Percentiles rank a stretch among this genome's conserved stretches.
These are phyloP conservation scores for Coelastrella sp. DNA, from an alignment of 139 green algal genomes.

Conservation along the genomic window DNA sequence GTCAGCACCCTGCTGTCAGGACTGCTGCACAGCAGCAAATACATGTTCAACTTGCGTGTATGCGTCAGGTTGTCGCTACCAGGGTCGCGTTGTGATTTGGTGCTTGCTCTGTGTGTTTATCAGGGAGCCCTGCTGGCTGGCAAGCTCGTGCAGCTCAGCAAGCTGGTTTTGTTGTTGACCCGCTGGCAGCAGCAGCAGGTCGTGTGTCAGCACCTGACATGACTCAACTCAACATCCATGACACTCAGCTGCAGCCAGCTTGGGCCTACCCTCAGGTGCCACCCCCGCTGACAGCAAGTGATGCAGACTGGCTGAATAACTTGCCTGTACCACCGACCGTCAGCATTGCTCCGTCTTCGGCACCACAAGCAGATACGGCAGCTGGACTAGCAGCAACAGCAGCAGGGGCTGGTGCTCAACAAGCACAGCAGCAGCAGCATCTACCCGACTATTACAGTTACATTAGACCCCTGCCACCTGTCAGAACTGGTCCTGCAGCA, in stretches of 20 bases:
- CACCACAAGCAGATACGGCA: neutral
- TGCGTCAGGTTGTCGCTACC: no score
- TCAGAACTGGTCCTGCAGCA: neutral
- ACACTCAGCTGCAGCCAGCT: neutral
- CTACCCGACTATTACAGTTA: conserved; percentile 43
- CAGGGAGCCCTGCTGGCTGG: conserved; percentile 28
- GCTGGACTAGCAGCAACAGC: conserved; percentile 28
- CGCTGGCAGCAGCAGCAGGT: neutral
- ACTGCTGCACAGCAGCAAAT: neutral
- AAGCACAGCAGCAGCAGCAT: conserved; percentile 22
- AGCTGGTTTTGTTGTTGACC: neutral
- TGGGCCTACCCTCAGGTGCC: conserved; percentile 14
- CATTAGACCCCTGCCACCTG: neutral
- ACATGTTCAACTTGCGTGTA: no score
- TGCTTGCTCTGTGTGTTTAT: no score
- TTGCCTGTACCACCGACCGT: conserved; percentile 16
- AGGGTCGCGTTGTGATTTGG: no score
- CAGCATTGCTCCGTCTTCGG: conserved; percentile 20
- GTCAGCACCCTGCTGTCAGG: neutral
- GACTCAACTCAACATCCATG: neutral
- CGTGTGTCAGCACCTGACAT: neutral
- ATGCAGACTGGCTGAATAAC: neutral
- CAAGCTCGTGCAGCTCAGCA: conserved; percentile 6
- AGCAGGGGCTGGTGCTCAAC: neutral
- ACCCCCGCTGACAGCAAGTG: neutral